These are phyloP conservation scores for Populus hybrid DNA, from an alignment of 441 rosid genomes.

Conservation along the genomic window DNA sequence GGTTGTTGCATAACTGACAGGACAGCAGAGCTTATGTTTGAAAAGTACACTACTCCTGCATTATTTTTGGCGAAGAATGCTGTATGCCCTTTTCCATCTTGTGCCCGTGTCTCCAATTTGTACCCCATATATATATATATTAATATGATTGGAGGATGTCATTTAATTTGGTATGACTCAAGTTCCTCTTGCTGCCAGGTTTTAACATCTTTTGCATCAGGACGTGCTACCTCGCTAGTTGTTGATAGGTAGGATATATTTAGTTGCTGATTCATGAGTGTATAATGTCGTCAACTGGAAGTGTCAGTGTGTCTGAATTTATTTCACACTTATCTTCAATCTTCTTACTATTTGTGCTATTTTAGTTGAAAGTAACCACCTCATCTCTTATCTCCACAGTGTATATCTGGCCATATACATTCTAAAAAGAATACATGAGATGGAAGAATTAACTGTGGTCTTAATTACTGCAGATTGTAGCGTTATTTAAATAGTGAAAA, in stretches of 20 bases:
- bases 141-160: background rate
- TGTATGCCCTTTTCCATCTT: slow-evolving; percentile 43
- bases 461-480: background rate
- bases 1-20: slow-evolving; percentile 49
- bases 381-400: background rate
- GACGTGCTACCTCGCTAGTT: slow-evolving; percentile 96
- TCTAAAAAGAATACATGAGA: background rate
- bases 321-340: background rate
- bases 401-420: background rate
- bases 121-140: background rate
- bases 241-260: slow-evolving; percentile 77
- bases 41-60: slow-evolving; percentile 92
- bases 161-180: slow-evolving; percentile 15
- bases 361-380: background rate
- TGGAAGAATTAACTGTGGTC: background rate
- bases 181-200: slow-evolving; percentile 55
- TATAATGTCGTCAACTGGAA: background rate
- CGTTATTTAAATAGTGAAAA: background rate
- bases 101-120: background rate
- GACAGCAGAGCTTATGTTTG: slow-evolving; percentile 96
- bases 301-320: background rate
- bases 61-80: slow-evolving; percentile 96
- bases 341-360: background rate
- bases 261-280: slow-evolving; percentile 2
- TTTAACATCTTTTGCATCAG: slow-evolving; percentile 97